Evolutionary conservation across 306 rosid species (phyloP), one percentile per base, ranked within the genome.

Genomic region (Fagus crenata): DNA sequence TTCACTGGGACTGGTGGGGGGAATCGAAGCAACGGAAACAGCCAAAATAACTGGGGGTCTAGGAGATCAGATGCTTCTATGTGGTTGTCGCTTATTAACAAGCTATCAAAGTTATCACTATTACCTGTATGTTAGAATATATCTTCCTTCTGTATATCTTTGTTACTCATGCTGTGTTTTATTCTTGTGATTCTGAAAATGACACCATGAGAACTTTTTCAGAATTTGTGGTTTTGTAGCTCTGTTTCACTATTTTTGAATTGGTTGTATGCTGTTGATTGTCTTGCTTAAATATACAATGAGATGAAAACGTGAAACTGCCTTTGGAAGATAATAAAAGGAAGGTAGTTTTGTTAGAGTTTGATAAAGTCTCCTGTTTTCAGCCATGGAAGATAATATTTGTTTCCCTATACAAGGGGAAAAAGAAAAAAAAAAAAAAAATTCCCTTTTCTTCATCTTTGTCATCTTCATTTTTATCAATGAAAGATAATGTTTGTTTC

Each of bases 21-120:
- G 77, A 87, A 85, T 86, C 93, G 86, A 78, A 91, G 91, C 81
- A 86, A 80, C 83, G 83, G 87, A 76, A 87, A 75, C 84, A 78
- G 84, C 81, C 84, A 80, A 46, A 88, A 79, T 83, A 88, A 68
- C 77, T 94, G 97, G 96, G 93, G 93, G 70, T 73, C 83, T 78
- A 90, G 91, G 84, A 88, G 96, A 83, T 86, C 92, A 5, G 97
- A 92, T 49, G 89, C 96, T 82, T 87, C 93, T 60, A 78, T 78
- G 86, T 90, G 87, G 92, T 80, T 92, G 89, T 85, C 72, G 82
- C 97, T 94, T 79, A 84, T 94, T 80, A 92, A 89, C 82, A 90
- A 84, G 80, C 97, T 94, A 81, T 90, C 93, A 72, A 94, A 89
- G 90, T 90, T 72, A 71, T 89, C 96, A 49, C 74, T 94, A 13